Evolutionary conservation across 2,329 filamentous ascomycete genomes (phyloP), one percentile per base, ranked within the genome.

Genomic region (Talaromyces verruculosus): DNA sequence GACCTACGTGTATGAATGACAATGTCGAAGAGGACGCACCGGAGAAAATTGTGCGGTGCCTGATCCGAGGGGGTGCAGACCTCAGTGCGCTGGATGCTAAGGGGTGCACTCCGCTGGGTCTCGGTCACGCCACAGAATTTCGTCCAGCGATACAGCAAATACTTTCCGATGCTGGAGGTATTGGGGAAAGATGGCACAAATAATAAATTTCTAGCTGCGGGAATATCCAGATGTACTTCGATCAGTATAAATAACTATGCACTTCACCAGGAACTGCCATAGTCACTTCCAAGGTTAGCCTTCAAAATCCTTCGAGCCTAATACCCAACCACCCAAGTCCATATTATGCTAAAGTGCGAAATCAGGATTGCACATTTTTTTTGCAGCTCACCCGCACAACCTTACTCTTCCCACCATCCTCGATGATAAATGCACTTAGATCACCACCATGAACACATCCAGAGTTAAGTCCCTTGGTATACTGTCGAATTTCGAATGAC

Each of bases 381-480:
- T 73, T 74, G 68, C 81, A 83, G 17, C 72, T 71, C 17, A 83
- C 80, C 60, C 81, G 79, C 4, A 80, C 74, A 47, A 80, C 68
- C 17, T 74, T 72, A 61, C 79, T 76, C 45, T 79, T 74, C 68
- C 83, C 76, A 45, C 81, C 80, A 2, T 83, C 85, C 71, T 90
- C 86, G 41, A 97, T 86, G 2, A 97, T 83, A 66, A 97, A 77
- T 0, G 91, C 93, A 0, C 90, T 92, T 69, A 99, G 80, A 68
- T 87, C 83, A 0, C 88, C 88, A 11, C 93, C 93, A 68, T 85
- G 86, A 2, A 92, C 88, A 75, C 94, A 98, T 0, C 88, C 89
- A 0, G 90, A 91, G 77, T 98, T 94, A 57, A 98, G 82, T 0
- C 95, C 95, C 73, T 92, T 91, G 3, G 89, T 91, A 77, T 91